Conservation (phyloP, 495 filamentous ascomycete species). For the Penicillium silybi region DNA sequence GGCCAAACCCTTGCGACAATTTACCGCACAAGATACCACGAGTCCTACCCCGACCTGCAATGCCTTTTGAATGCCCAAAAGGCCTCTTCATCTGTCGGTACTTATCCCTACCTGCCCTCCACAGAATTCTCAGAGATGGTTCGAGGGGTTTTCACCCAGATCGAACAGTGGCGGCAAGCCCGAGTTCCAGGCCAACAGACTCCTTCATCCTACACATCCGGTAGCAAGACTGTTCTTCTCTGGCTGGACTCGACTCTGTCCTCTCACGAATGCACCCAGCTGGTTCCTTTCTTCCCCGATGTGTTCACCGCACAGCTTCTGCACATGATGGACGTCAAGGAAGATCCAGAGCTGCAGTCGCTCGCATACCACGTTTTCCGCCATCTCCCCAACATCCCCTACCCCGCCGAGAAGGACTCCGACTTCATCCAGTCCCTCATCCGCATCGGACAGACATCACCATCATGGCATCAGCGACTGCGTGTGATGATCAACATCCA, state of each 20-base stretch:
- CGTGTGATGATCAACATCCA: constrained; percentile 99
- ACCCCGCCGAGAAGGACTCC: constrained; percentile 77
- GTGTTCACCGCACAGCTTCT: constrained; percentile 86
- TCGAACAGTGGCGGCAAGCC: constrained; percentile 84
- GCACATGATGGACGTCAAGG: constrained; percentile 99
- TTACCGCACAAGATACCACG: constrained; percentile 85
- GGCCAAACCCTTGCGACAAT: constrained; percentile 83
- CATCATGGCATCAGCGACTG: constrained; percentile 95
- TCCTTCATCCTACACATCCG: constrained; percentile 90
- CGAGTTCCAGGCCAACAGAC: constrained; percentile 87
- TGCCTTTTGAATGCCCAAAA: constrained; percentile 75
- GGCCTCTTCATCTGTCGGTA: constrained; percentile 73
- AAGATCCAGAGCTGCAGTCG: constrained; percentile 92
- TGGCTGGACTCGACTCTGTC: constrained; percentile 93
- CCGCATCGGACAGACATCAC: constrained; percentile 77
- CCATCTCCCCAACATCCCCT: constrained; percentile 93
- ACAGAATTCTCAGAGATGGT: constrained; percentile 71
- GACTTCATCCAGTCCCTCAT: constrained; percentile 83
- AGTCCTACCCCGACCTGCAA: constrained; percentile 77
- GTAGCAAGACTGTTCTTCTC: constrained; percentile 89
- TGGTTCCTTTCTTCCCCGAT: constrained; percentile 86
- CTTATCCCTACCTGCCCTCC: constrained; percentile 74
- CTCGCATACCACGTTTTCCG: constrained; percentile 97
- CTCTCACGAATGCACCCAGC: constrained; percentile 86
- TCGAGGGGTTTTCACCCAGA: constrained; percentile 68